Conservation (phyloP, 1,284 basidiomycete species). For the Rhodofomes roseus region DNA sequence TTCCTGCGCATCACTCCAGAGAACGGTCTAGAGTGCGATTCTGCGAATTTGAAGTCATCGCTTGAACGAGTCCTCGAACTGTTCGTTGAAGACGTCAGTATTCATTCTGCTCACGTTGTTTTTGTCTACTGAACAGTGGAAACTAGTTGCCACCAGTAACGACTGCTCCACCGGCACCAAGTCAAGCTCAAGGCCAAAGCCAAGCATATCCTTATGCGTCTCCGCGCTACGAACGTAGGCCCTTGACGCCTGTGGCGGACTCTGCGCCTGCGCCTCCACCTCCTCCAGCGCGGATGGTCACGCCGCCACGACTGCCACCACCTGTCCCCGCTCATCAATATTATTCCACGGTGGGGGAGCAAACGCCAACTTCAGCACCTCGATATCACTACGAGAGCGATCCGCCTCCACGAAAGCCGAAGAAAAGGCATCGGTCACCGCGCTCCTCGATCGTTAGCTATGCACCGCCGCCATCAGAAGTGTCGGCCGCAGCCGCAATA, state of each 20-base stretch:
- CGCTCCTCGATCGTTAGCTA: background rate
- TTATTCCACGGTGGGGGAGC: background rate
- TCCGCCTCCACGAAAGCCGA: background rate
- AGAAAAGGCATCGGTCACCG: background rate
- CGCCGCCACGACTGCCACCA: background rate
- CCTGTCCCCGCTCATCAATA: background rate
- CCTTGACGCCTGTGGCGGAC: conserved; percentile 16
- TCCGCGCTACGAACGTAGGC: conserved; percentile 9
- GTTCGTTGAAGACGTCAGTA: conserved; percentile 29
- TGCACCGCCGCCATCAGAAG: background rate
- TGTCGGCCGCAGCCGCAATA: background rate
- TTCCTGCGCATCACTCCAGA: conserved; percentile 59
- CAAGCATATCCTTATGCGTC: conserved; percentile 6
- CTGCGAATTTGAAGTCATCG: conserved; percentile 31
- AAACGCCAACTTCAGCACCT: background rate
- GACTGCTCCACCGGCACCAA: background rate
- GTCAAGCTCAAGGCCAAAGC: background rate
- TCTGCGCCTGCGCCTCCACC: conserved; percentile 10
- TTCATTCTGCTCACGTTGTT: background rate
- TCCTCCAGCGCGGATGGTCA: background rate
- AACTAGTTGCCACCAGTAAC: background rate
- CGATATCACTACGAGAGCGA: background rate
- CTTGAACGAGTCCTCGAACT: conserved; percentile 30
- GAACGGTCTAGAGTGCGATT: conserved; percentile 25
- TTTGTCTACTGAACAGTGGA: background rate